Conservation (phyloP, 106 monocot species). For the Triglochin maritima region DNA sequence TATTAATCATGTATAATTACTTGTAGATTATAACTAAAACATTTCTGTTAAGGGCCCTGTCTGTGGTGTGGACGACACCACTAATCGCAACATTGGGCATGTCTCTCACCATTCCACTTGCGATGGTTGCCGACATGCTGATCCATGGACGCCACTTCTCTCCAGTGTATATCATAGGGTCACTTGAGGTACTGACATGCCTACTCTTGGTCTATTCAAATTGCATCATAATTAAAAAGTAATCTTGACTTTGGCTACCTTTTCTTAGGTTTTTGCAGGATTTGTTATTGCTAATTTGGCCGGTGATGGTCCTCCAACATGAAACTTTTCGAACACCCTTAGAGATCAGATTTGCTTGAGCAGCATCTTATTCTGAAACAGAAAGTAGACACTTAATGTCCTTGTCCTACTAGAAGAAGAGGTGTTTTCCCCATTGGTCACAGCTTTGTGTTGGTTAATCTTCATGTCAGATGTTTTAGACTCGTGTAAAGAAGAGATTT, state of each 20-base stretch:
- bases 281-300: constrained; percentile 75
- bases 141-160: constrained; percentile 82
- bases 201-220: neutral
- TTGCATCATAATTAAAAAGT: neutral
- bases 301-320: neutral
- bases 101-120: constrained; percentile 79
- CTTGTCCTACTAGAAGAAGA: too few relatives aligned
- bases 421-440: too few relatives aligned
- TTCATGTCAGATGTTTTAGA: too few relatives aligned
- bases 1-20: neutral
- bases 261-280: constrained; percentile 72
- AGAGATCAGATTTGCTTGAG: too few relatives aligned
- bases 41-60: constrained; percentile 46
- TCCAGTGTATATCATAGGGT: constrained; percentile 70
- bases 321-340: too few relatives aligned
- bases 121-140: constrained; percentile 89
- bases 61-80: constrained; percentile 90
- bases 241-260: neutral
- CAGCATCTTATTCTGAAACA: too few relatives aligned
- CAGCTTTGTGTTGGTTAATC: too few relatives aligned
- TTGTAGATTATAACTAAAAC: too few relatives aligned
- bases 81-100: constrained; percentile 80
- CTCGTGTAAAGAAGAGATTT: too few relatives aligned
- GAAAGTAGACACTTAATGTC: too few relatives aligned
- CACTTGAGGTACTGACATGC: constrained; percentile 42